phyloP scores from a whole-genome alignment of 768 basidiomycete species.

The Cyathus striatus region DNA sequence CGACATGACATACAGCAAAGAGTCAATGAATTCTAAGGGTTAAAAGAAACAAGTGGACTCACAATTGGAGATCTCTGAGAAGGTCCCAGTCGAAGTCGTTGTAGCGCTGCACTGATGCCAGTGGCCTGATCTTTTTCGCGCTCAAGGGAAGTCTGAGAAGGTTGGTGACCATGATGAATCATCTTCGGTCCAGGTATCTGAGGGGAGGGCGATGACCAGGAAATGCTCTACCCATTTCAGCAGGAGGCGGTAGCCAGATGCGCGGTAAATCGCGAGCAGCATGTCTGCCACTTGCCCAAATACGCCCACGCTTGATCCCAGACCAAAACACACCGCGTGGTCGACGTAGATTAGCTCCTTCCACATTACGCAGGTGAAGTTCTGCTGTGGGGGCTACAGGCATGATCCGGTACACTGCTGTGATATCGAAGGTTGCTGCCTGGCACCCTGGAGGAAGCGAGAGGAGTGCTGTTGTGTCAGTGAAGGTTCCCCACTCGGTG shows the following conservation, averaged over 20 bases:
- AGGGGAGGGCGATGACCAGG: conserved; percentile 17
- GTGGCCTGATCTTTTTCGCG: conserved; percentile 12
- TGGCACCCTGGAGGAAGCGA: conserved; percentile 22
- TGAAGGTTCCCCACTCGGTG: conserved; percentile 32
- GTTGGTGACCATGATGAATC: conserved; percentile 21
- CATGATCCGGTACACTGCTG: conserved; percentile 28
- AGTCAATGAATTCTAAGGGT: no score
- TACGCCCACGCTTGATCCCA: conserved; percentile 24
- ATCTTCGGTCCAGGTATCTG: conserved; percentile 16
- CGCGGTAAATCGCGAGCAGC: conserved; percentile 21
- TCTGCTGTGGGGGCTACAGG: conserved; percentile 31
- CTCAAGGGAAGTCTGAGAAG: conserved; percentile 26
- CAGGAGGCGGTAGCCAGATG: conserved; percentile 12
- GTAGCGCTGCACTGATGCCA: conserved; percentile 17
- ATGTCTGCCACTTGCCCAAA: conserved; percentile 29
- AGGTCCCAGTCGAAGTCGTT: conserved; percentile 33
- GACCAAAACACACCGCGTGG: conserved; percentile 22
- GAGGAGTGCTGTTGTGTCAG: conserved; percentile 13
- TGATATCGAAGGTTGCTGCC: conserved; percentile 35
- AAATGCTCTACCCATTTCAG: conserved; percentile 37
- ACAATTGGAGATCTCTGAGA: no score
- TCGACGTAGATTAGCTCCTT: conserved; percentile 26
- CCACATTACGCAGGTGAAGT: conserved; percentile 23
- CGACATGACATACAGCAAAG: no score
- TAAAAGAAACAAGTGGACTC: no score